These are phyloP conservation scores for Salvia rosmarinus DNA, from an alignment of 257 asterid genomes.

Conservation along the genomic window DNA sequence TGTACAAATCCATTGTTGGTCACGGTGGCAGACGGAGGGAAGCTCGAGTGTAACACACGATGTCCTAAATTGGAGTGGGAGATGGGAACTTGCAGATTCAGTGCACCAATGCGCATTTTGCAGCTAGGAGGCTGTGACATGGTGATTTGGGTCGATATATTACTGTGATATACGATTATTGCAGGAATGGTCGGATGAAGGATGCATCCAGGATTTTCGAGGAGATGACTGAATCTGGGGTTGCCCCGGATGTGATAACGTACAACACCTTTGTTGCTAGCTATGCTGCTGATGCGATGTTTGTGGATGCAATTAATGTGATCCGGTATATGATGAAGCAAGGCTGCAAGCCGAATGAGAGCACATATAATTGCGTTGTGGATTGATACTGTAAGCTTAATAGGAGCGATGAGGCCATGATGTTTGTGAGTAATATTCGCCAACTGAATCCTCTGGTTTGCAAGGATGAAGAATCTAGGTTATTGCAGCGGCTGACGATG, in stretches of 20 bases:
- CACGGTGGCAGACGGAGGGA: too few relatives aligned
- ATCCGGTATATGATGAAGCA: constrained; percentile 75
- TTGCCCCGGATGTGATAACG: constrained; percentile 76
- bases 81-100: too few relatives aligned
- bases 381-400: constrained; percentile 75
- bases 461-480: constrained; percentile 65
- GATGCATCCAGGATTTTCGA: constrained; percentile 77
- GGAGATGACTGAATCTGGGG: constrained; percentile 68
- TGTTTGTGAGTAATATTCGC: constrained; percentile 63
- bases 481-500: constrained; percentile 58
- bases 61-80: too few relatives aligned
- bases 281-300: constrained; percentile 76
- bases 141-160: too few relatives aligned
- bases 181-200: constrained; percentile 76
- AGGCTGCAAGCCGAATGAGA: constrained; percentile 82
- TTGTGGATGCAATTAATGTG: constrained; percentile 84
- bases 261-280: constrained; percentile 76
- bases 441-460: constrained; percentile 69
- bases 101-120: too few relatives aligned
- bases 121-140: too few relatives aligned
- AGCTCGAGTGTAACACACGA: too few relatives aligned
- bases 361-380: constrained; percentile 76
- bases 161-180: constrained; percentile 78
- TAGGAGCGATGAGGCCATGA: constrained; percentile 73
- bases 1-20: too few relatives aligned